These are phyloP conservation scores for Suillus sp. DNA, from an alignment of 768 basidiomycete genomes.

Conservation along the genomic window DNA sequence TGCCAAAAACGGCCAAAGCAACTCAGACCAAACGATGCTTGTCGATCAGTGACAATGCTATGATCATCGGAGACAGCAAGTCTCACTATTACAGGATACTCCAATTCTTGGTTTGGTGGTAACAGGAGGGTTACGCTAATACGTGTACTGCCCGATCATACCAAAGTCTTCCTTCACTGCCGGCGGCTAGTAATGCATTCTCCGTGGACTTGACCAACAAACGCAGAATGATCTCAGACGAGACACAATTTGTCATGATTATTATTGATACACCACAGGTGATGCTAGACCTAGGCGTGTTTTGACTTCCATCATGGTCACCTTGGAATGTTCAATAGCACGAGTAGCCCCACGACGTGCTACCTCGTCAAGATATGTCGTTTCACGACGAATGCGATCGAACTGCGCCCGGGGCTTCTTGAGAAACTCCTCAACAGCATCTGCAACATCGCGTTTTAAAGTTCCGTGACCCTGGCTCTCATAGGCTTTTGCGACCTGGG, in stretches of 20 bases:
- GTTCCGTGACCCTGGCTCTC: conserved; percentile 58
- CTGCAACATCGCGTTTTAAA: conserved; percentile 75
- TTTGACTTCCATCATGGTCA: conserved; percentile 71
- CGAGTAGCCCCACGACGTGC: conserved; percentile 62
- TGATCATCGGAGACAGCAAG: not conserved
- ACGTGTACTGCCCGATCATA: not conserved
- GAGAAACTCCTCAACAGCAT: conserved; percentile 70
- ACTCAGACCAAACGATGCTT: not conserved
- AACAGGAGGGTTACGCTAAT: not conserved
- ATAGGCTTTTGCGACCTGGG: conserved; percentile 51
- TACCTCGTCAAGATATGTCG: conserved; percentile 59
- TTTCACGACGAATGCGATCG: conserved; percentile 60
- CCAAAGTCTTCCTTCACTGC: not conserved
- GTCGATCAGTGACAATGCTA: not conserved
- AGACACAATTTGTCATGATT: not conserved
- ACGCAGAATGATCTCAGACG: not conserved
- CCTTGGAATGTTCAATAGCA: conserved; percentile 61
- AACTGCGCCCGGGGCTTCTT: conserved; percentile 70
- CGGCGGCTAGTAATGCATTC: conserved; percentile 41
- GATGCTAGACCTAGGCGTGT: conserved; percentile 57
- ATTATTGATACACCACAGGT: conserved; percentile 2
- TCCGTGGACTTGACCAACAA: conserved; percentile 50
- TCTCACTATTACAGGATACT: not conserved
- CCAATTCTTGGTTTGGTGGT: not conserved
- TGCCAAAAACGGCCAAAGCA: not conserved